Percentiles rank a stretch among this genome's conserved stretches.
These are phyloP conservation scores for Aureobasidium sp. DNA, from an alignment of 2,329 filamentous ascomycete species.

Conservation along the genomic window DNA sequence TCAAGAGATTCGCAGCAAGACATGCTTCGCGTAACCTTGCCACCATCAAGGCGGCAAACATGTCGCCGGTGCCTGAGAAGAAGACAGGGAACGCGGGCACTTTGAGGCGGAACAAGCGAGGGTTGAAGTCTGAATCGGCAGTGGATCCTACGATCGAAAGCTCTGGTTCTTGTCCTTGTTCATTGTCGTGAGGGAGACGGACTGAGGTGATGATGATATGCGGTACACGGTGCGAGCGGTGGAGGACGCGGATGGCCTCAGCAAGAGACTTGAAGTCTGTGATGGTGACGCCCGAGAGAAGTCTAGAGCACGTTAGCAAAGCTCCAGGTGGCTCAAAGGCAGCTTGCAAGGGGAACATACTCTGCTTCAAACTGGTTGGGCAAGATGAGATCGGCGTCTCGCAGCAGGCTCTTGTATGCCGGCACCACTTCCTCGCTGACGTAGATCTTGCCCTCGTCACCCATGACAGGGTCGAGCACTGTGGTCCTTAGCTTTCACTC, in stretches of 20 bases:
- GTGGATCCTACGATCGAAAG: constrained; percentile 66
- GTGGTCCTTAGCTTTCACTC: constrained; percentile 2
- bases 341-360: constrained; percentile 43
- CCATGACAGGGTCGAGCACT: constrained; percentile 97
- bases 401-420: constrained; percentile 73
- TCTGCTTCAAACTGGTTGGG: constrained; percentile 98
- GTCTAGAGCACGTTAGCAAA: constrained; percentile 39
- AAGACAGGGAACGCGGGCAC: constrained; percentile 85
- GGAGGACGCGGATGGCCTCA: constrained; percentile 66
- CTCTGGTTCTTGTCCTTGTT: constrained; percentile 16
- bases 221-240: constrained; percentile 59
- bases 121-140: constrained; percentile 52
- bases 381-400: constrained; percentile 79
- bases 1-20: constrained; percentile 42
- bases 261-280: constrained; percentile 64
- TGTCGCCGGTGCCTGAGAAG: constrained; percentile 94
- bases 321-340: background rate
- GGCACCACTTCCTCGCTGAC: constrained; percentile 87
- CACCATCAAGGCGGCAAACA: constrained; percentile 91
- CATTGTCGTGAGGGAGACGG: constrained; percentile 43
- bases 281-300: constrained; percentile 79
- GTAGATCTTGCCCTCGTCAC: constrained; percentile 86
- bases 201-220: constrained; percentile 93
- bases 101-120: constrained; percentile 81
- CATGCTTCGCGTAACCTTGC: constrained; percentile 82